phyloP scores from a whole-genome alignment of 2,329 filamentous ascomycete genomes.

The Cladosporium phlei region DNA sequence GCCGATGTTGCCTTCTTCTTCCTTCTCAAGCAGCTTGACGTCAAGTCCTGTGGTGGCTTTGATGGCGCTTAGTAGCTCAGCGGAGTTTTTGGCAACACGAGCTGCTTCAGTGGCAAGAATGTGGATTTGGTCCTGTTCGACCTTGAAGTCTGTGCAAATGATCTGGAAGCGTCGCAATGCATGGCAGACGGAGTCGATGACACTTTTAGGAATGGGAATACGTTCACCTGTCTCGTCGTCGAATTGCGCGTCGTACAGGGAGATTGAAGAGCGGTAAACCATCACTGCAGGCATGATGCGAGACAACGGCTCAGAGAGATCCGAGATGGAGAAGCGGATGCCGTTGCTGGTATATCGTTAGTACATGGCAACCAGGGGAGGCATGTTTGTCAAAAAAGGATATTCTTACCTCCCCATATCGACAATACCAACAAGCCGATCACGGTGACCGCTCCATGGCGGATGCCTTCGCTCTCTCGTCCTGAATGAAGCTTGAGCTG shows the following conservation, averaged over 20 bases:
- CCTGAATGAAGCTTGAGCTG: background rate
- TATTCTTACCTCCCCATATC: conserved; percentile 38
- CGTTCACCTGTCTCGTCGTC: conserved; percentile 33
- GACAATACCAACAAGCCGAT: conserved; percentile 14
- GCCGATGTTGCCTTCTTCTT: conserved; percentile 58
- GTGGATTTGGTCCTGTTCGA: conserved; percentile 59
- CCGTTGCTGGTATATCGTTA: conserved; percentile 63
- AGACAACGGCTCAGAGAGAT: conserved; percentile 64
- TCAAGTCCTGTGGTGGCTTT: conserved; percentile 58
- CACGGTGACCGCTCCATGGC: conserved; percentile 14
- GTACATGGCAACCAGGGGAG: conserved; percentile 6
- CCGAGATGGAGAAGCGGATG: conserved; percentile 85
- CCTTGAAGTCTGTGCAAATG: conserved; percentile 67
- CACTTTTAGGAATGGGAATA: conserved; percentile 52
- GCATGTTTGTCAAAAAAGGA: background rate
- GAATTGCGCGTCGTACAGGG: conserved; percentile 74
- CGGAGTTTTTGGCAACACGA: conserved; percentile 70
- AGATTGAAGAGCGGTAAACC: conserved; percentile 72
- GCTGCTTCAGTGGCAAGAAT: conserved; percentile 88
- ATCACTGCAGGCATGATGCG: conserved; percentile 74
- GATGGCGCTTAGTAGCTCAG: conserved; percentile 58
- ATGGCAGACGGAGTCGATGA: conserved; percentile 60
- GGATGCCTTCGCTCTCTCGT: background rate
- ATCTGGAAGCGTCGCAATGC: conserved; percentile 66
- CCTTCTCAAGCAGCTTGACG: conserved; percentile 69